A percentile compares a stretch with the other conserved stretches of the same genome.
Evolutionary conservation across 345 rosid genomes (phyloP).

Genomic region (Salix caprea): DNA sequence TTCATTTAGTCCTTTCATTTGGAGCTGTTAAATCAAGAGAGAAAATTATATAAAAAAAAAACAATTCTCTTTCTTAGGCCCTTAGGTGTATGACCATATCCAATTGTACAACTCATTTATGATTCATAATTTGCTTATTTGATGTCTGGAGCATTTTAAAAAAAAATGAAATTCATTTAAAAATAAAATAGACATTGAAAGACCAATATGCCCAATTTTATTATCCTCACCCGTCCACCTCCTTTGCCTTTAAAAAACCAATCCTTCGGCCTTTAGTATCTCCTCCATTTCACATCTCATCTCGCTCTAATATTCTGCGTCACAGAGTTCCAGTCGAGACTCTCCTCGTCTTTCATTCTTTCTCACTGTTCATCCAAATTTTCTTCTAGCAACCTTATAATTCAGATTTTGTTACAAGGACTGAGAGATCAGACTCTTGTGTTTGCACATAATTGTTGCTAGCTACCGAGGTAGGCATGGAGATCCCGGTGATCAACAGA

Average conservation of each 20-base stretch:
- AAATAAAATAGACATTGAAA: background rate
- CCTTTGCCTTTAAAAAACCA: slow-evolving; percentile 24
- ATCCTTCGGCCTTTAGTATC: background rate
- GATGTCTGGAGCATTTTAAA: no score
- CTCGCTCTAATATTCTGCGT: background rate
- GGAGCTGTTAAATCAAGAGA: no score
- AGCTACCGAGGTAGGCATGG: slow-evolving; percentile 33
- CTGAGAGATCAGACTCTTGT: background rate
- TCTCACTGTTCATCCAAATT: background rate
- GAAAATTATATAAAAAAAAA: no score
- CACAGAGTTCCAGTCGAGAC: background rate
- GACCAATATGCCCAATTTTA: background rate
- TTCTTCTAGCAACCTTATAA: background rate
- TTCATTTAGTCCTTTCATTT: no score
- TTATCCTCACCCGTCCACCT: background rate
- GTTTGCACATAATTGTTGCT: background rate
- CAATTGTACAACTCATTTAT: no score
- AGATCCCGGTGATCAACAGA: slow-evolving; percentile 56
- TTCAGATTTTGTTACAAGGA: background rate
- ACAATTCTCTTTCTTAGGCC: no score
- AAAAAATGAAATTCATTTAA: background rate
- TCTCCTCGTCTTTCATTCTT: background rate
- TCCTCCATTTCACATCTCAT: background rate
- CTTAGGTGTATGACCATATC: no score
- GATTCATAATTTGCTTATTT: no score